These are phyloP conservation scores for Sicyos edulis DNA, from an alignment of 306 rosid species.

Conservation along the genomic window DNA sequence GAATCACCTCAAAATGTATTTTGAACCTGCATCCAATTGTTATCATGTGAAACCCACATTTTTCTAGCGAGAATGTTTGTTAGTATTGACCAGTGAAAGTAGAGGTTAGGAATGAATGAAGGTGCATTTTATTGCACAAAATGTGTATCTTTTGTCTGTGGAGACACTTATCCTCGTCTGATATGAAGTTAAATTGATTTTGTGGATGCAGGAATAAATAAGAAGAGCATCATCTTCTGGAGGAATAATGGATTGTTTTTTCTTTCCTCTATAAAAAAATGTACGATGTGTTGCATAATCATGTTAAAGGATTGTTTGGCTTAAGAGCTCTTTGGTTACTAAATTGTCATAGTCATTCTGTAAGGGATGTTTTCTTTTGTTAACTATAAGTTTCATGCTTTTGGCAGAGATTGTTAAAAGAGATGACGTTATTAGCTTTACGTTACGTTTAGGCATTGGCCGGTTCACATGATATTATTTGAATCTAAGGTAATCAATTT, in stretches of 20 bases:
- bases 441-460: no score
- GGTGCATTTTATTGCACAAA: background rate
- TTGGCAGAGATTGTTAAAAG: no score
- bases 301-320: background rate
- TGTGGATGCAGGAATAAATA: slow-evolving; percentile 33
- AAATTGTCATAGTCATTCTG: background rate
- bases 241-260: background rate
- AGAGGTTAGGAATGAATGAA: background rate
- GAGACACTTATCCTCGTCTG: background rate
- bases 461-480: no score
- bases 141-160: background rate
- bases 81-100: background rate
- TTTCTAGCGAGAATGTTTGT: background rate
- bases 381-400: no score
- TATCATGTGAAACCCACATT: no score
- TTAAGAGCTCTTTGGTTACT: background rate
- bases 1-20: no score
- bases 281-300: background rate
- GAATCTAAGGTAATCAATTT: no score
- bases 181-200: background rate
- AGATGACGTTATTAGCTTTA: no score
- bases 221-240: slow-evolving; percentile 18
- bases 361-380: no score
- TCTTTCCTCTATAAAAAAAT: no score
- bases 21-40: no score